phyloP scores from a whole-genome alignment of 2,329 filamentous ascomycete species.

The Diplocarpon mali region DNA sequence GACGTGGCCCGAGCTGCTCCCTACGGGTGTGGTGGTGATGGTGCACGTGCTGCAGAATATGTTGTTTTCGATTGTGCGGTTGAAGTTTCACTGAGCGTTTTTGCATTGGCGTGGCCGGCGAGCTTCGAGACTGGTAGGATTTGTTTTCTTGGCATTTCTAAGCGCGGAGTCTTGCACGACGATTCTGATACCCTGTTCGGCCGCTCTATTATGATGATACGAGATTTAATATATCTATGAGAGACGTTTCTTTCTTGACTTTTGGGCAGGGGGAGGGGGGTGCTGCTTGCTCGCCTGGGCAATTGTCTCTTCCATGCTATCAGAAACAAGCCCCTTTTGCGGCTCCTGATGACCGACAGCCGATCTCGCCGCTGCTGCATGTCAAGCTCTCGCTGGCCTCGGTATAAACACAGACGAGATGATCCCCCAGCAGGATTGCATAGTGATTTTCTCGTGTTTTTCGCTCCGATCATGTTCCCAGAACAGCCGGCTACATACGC shows the following conservation, averaged over 20 bases:
- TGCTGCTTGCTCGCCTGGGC: no score
- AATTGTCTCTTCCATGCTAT: no score
- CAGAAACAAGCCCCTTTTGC: no score
- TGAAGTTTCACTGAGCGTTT: slow-evolving; percentile 38
- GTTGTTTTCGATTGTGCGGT: slow-evolving; percentile 57
- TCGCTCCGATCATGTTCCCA: no score
- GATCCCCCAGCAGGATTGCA: no score
- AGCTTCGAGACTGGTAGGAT: background rate
- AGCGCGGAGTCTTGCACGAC: slow-evolving; percentile 1
- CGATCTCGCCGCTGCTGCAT: no score
- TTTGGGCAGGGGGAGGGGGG: no score
- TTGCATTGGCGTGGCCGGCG: slow-evolving; percentile 1
- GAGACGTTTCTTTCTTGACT: background rate
- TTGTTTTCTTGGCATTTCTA: slow-evolving; percentile 1
- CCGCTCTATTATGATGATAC: background rate
- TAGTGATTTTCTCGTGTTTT: no score
- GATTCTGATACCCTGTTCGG: slow-evolving; percentile 2
- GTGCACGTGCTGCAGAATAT: slow-evolving; percentile 62
- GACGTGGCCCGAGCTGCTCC: slow-evolving; percentile 56
- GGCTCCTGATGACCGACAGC: no score
- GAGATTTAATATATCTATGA: background rate
- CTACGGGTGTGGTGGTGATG: slow-evolving; percentile 53
- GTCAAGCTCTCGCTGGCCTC: no score
- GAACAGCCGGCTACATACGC: no score
- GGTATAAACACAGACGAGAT: no score